phyloP scores from a whole-genome alignment of 345 rosid genomes.

The Bruguiera sexangula region DNA sequence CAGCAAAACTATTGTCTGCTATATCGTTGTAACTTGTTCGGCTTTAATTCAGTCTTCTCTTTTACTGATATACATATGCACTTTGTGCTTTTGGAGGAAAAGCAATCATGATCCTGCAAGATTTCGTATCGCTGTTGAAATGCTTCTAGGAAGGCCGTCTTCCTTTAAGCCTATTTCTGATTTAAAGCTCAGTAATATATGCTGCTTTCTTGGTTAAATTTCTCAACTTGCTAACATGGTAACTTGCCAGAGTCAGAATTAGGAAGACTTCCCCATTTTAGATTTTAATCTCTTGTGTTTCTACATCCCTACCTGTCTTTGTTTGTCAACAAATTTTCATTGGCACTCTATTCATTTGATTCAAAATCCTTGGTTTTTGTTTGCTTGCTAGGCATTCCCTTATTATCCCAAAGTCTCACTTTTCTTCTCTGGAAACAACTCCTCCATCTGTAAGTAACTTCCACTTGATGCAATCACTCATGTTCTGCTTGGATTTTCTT shows the following conservation, averaged over 20 bases:
- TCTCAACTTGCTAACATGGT: too few species aligned
- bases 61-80: neutral
- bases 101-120: too few species aligned
- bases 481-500: neutral
- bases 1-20: neutral
- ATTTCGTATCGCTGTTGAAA: too few species aligned
- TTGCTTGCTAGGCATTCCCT: constrained; percentile 79
- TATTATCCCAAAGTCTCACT: constrained; percentile 83
- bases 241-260: too few species aligned
- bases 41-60: neutral
- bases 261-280: too few species aligned
- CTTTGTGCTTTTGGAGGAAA: too few species aligned
- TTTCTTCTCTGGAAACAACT: constrained; percentile 68
- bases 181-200: too few species aligned
- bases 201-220: too few species aligned
- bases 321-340: neutral
- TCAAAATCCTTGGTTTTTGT: neutral
- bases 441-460: constrained; percentile 81
- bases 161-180: too few species aligned
- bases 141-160: too few species aligned
- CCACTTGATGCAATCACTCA: neutral
- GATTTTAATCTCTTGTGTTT: too few species aligned
- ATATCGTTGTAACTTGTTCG: neutral
- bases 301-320: neutral
- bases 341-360: constrained; percentile 7